A percentile compares a stretch with the other conserved stretches of the same genome.
These are phyloP conservation scores for Neofusicoccum laricinum DNA, from an alignment of 2,329 filamentous ascomycete genomes.

Conservation along the genomic window DNA sequence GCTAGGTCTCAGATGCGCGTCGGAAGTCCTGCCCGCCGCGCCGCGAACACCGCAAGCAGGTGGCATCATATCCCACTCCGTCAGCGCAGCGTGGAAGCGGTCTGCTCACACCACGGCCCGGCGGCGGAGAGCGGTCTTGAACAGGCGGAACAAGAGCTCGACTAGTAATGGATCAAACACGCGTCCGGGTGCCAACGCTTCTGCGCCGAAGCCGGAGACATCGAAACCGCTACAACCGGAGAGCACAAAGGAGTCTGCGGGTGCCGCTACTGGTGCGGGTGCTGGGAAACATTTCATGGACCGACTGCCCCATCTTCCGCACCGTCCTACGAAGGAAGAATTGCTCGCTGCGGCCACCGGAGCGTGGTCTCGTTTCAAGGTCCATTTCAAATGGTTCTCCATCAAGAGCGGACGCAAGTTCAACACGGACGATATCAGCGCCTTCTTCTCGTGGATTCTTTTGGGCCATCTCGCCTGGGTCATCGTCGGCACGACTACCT, in stretches of 20 bases:
- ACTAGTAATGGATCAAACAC: slow-evolving; percentile 25
- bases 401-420: slow-evolving; percentile 91
- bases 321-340: slow-evolving; percentile 90
- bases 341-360: slow-evolving; percentile 86
- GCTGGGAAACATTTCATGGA: slow-evolving; percentile 51
- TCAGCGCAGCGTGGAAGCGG: slow-evolving; percentile 27
- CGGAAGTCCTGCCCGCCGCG: not conserved
- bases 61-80: not conserved
- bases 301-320: slow-evolving; percentile 54
- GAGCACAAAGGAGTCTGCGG: slow-evolving; percentile 22
- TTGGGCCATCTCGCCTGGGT: slow-evolving; percentile 94
- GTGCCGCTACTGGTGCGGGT: slow-evolving; percentile 22
- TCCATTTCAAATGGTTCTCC: slow-evolving; percentile 96
- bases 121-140: slow-evolving; percentile 19
- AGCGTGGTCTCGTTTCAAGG: slow-evolving; percentile 84
- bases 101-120: slow-evolving; percentile 25
- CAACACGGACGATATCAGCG: slow-evolving; percentile 94
- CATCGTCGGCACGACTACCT: slow-evolving; percentile 93
- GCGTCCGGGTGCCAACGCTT: slow-evolving; percentile 3
- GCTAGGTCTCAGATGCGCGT: slow-evolving; percentile 5
- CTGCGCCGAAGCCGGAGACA: slow-evolving; percentile 22
- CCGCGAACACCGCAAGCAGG: not conserved
- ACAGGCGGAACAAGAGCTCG: slow-evolving; percentile 38
- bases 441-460: slow-evolving; percentile 92
- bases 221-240: slow-evolving; percentile 22